Evolutionary conservation across 768 basidiomycete species (phyloP), one percentile per base, ranked within the genome.

Genomic region (Pulveroboletus frians): DNA sequence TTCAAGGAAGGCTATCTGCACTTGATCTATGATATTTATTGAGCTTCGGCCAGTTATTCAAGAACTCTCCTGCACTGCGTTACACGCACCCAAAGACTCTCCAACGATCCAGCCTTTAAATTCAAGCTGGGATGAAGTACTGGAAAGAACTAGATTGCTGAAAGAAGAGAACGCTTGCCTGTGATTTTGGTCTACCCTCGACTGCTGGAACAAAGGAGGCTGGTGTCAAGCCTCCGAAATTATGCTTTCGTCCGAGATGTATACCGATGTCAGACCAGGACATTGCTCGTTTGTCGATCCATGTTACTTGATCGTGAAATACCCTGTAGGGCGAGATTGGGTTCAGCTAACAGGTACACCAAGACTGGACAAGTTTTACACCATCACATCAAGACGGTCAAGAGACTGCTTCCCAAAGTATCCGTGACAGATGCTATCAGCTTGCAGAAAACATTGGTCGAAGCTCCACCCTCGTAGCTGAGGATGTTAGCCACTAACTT

Each of bases 171-270:
- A n/a, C n/a, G n/a, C n/a, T n/a, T n/a, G n/a, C 90, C 43, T 85
- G 90, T 69, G 90, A 95, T 64, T 94, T 94, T 64, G 92, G 92
- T 45, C 73, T 92, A 21, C 87, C 89, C 10, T 70, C 88, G 39
- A 82, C 77, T 55, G 92, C 23, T 5, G 23, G 23, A 23, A 23
- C 23, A 23, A 5, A 23, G 23, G 23, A 3, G 5, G 5, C 46
- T 94, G 90, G 92, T 95, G 93, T 65, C 81, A 90, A 41, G 92
- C 92, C 0, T 91, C 91, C 0, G 92, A 95, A 68, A 92, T 94
- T 63, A 95, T 95, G 92, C 74, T 93, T 44, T 89, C 86, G 3
- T 93, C 92, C 80, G 90, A 91, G 72, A 86, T 86, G 82, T 85
- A 86, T 64, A 84, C 83, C 49, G 84, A 84, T 32, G 23, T 53